Percentiles rank a stretch among this genome's conserved stretches.
Evolutionary conservation across 2,329 filamentous ascomycete genomes (phyloP).

Genomic region (Albifimbria verrucaria): DNA sequence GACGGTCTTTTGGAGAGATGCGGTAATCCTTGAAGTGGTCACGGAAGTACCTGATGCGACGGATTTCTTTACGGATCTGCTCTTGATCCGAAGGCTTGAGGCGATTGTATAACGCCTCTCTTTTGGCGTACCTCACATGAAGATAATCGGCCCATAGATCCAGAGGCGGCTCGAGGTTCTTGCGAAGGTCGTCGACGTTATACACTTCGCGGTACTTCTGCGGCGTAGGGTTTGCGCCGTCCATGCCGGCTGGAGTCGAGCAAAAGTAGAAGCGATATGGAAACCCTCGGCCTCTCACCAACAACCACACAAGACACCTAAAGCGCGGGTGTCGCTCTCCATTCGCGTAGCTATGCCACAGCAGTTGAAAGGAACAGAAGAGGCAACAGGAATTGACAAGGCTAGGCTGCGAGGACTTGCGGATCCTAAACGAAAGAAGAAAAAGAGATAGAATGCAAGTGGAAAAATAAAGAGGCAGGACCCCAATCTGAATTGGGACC

Average conservation of each 20-base stretch:
- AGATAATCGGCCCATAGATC: conserved; percentile 13
- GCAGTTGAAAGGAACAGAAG: too few species aligned
- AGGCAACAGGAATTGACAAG: too few species aligned
- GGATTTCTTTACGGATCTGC: conserved; percentile 13
- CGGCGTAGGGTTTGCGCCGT: background rate
- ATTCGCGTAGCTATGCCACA: background rate
- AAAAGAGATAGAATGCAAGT: background rate
- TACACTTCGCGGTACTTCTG: conserved; percentile 6
- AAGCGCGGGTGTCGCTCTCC: background rate
- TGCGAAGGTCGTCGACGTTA: conserved; percentile 9
- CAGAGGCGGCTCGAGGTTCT: conserved; percentile 1
- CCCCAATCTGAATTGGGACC: background rate
- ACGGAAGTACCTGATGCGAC: conserved; percentile 12
- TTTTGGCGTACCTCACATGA: conserved; percentile 6
- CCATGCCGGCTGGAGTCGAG: background rate
- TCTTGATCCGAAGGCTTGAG: conserved; percentile 9
- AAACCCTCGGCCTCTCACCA: too few species aligned
- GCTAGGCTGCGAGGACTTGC: background rate
- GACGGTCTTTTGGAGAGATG: conserved; percentile 7
- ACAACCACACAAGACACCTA: background rate
- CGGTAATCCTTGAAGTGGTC: conserved; percentile 16
- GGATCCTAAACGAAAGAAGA: too few species aligned
- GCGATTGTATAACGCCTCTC: conserved; percentile 7
- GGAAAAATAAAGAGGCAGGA: background rate
- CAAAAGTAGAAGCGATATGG: too few species aligned